Evolutionary conservation across 108 stramenopile genomes (phyloP).

Genomic region (Skeletonema potamos): DNA sequence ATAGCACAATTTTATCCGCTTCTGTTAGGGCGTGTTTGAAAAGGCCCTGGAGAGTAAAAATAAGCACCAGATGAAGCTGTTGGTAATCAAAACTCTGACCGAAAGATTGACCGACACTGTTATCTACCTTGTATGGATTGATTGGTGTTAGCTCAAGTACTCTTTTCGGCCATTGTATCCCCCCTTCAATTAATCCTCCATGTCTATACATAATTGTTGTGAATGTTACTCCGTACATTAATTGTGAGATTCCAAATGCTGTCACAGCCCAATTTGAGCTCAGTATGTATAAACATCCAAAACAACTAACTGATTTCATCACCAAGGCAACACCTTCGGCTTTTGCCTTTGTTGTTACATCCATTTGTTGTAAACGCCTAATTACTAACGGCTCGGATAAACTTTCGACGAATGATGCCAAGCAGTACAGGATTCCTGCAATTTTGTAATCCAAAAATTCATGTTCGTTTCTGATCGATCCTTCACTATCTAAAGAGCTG

Average conservation of each 20-base stretch:
- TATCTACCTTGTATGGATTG: constrained; percentile 13
- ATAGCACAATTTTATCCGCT: constrained; percentile 80
- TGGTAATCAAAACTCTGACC: constrained; percentile 34
- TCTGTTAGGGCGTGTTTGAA: constrained; percentile 90
- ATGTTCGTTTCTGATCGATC: neutral
- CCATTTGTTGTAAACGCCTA: constrained; percentile 58
- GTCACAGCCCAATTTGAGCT: constrained; percentile 48
- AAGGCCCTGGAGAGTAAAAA: constrained; percentile 76
- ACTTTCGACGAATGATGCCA: constrained; percentile 71
- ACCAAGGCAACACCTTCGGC: constrained; percentile 79
- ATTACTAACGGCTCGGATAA: constrained; percentile 75
- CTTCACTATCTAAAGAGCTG: neutral
- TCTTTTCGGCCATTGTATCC: constrained; percentile 41
- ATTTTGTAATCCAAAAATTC: constrained; percentile 58
- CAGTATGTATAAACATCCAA: constrained; percentile 26
- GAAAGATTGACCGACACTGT: neutral
- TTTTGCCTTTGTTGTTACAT: constrained; percentile 60
- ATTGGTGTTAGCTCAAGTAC: neutral
- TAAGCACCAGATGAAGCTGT: constrained; percentile 51
- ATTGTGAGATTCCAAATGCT: constrained; percentile 79
- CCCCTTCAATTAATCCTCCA: constrained; percentile 16
- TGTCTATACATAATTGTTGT: constrained; percentile 49
- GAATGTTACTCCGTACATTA: constrained; percentile 66
- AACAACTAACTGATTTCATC: constrained; percentile 55
- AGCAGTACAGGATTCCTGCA: constrained; percentile 81